Evolutionary conservation across 2,329 filamentous ascomycete species (phyloP), one percentile per base, ranked within the genome.

Genomic region (Clarireedia sp.): DNA sequence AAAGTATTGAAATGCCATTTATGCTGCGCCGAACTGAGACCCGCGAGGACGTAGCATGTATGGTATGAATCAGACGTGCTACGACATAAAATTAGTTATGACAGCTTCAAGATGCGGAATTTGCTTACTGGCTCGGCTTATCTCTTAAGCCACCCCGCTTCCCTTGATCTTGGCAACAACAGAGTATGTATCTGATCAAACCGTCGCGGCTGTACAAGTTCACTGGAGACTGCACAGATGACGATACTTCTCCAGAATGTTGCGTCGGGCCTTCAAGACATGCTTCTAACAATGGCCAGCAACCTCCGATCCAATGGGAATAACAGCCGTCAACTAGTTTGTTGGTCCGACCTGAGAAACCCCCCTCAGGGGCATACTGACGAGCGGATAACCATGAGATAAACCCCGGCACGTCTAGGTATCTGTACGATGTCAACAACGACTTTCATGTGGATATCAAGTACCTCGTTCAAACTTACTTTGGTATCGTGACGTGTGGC

Each of bases 271-370:
- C 81, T 62, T 80, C 79, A 56, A 94, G 73, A 54, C 85, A 85
- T 56, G 89, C 89, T 74, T 96, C 87, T 63, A 97, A 77, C 61
- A 99, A 73, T 46, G 92, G 86, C 89, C 91, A 99, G 74, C 91
- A 97, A 54, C 87, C 88, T 54, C 94, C 94, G 36, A 96, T 87
- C 94, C 94, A 99, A 72, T 96, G 92, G 69, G 89, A 95, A 74
- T 99, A 99, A 74, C 94, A 99, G 46, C 92, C 94, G 71, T 99
- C 94, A 33, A 97, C 94, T 33, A 99, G 79, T 74, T 99, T 99
- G 77, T 97, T 97, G 26, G 92, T 96, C 63, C 94, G 86, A 59
- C 94, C 94, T 41, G 89, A 87, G 68, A 96, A 91, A 37, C 94
- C 94, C 61, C 91, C 91, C 70, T 97, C 94, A 3, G 92, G 94